Evolutionary conservation across 2,329 filamentous ascomycete genomes (phyloP).

Genomic region (Botryotinia narcissicola): DNA sequence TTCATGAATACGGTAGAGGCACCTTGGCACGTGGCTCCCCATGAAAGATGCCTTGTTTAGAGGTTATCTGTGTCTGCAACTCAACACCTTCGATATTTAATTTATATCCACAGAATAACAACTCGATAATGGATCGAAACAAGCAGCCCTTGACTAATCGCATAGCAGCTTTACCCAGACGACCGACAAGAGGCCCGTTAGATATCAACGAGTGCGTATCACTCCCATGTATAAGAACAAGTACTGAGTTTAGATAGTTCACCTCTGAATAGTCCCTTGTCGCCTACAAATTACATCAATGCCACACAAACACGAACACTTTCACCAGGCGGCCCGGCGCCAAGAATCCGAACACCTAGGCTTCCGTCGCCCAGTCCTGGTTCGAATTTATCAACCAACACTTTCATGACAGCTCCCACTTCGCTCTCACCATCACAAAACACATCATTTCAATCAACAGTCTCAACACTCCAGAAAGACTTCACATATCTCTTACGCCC

Average conservation of each 20-base stretch:
- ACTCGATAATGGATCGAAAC: neutral
- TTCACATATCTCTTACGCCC: constrained; percentile 78
- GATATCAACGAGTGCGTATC: constrained; percentile 68
- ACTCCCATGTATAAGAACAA: constrained; percentile 1
- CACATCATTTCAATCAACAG: constrained; percentile 32
- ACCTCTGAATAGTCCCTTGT: constrained; percentile 21
- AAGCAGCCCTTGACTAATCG: constrained; percentile 1
- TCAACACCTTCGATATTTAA: neutral
- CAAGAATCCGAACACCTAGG: constrained; percentile 24
- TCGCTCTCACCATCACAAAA: constrained; percentile 34
- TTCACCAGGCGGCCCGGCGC: neutral
- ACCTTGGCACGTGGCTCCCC: neutral
- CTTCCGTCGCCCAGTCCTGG: constrained; percentile 33
- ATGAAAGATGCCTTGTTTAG: neutral
- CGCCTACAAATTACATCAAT: constrained; percentile 19
- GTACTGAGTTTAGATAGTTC: constrained; percentile 23
- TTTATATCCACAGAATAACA: neutral
- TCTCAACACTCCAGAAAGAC: constrained; percentile 58
- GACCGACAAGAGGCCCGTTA: constrained; percentile 74
- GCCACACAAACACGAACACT: constrained; percentile 15
- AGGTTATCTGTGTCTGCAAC: neutral
- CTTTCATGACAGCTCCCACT: constrained; percentile 30
- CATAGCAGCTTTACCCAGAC: constrained; percentile 47
- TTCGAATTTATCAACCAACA: constrained; percentile 32
- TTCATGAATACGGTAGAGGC: neutral